A percentile compares a stretch with the other conserved stretches of the same genome.
Conservation (phyloP, 768 basidiomycete species). For the Leccinum subtestaceum region DNA sequence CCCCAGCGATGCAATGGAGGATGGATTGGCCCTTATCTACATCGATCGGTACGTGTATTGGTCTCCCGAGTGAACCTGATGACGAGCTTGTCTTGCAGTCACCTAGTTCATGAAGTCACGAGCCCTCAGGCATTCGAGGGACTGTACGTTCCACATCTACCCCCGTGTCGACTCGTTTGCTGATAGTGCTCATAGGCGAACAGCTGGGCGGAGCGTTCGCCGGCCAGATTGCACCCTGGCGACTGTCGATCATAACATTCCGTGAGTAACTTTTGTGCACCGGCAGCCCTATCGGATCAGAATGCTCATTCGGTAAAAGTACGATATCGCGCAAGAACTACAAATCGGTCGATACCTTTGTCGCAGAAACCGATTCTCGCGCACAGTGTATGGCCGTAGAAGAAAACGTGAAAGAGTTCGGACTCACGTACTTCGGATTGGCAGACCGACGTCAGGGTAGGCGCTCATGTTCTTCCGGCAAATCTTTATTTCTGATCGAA, state of each 20-base stretch:
- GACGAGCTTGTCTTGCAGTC: slow-evolving; percentile 30
- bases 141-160: slow-evolving; percentile 45
- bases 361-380: slow-evolving; percentile 81
- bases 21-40: slow-evolving; percentile 79
- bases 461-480: slow-evolving; percentile 1
- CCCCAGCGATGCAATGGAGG: slow-evolving; percentile 64
- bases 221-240: slow-evolving; percentile 87
- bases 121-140: slow-evolving; percentile 92
- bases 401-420: slow-evolving; percentile 89
- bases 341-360: slow-evolving; percentile 67
- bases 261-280: slow-evolving; percentile 46
- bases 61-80: not conserved
- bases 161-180: slow-evolving; percentile 4
- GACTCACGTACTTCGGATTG: slow-evolving; percentile 90
- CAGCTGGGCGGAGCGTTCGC: slow-evolving; percentile 72
- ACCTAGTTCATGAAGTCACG: slow-evolving; percentile 88
- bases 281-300: not conserved
- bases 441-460: slow-evolving; percentile 83
- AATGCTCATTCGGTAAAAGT: slow-evolving; percentile 34
- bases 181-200: slow-evolving; percentile 45
- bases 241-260: slow-evolving; percentile 86
- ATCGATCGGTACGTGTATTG: slow-evolving; percentile 60
- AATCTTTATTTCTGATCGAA: slow-evolving; percentile 16
- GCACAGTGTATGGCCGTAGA: slow-evolving; percentile 82
- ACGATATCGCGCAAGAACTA: slow-evolving; percentile 75